Percentiles rank a stretch among this genome's conserved stretches.
phyloP scores from a whole-genome alignment of 139 green algal species.

The Zygnema circumcarinatum region DNA sequence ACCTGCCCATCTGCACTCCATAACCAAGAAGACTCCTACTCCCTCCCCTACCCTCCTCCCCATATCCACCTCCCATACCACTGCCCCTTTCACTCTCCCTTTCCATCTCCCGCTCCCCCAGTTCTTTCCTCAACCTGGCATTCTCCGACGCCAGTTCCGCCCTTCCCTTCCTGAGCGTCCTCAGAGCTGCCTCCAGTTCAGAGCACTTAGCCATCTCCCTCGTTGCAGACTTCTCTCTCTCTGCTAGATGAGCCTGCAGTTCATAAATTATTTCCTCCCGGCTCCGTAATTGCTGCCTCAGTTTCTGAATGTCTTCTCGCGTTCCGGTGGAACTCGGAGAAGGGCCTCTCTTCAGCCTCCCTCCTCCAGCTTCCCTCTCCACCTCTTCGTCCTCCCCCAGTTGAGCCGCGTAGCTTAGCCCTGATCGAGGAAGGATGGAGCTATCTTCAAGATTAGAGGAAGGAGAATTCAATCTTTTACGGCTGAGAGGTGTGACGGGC shows the following conservation, averaged over 20 bases:
- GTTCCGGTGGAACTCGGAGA: neutral
- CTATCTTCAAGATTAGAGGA: too few species aligned
- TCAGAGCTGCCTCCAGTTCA: neutral
- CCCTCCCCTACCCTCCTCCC: neutral
- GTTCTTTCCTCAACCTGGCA: too few species aligned
- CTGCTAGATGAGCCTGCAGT: conserved; percentile 4
- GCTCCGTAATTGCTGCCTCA: conserved; percentile 11
- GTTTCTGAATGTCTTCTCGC: neutral
- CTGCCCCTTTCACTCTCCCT: conserved; percentile 1
- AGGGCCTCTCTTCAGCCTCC: too few species aligned
- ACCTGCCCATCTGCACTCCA: neutral
- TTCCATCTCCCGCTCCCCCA: neutral
- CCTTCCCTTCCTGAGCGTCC: too few species aligned
- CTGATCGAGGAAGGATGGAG: too few species aligned
- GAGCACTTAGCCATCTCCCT: neutral
- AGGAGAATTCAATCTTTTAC: too few species aligned
- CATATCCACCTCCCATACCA: neutral
- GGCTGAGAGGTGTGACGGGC: too few species aligned
- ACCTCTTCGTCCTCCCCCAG: too few species aligned
- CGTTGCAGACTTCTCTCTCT: neutral
- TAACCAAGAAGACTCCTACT: neutral
- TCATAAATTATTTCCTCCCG: conserved; percentile 13
- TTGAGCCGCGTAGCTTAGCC: too few species aligned
- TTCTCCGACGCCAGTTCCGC: too few species aligned
- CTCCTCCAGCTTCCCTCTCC: too few species aligned